Base-by-base conservation (phyloP, 164 flowering plant genomes). In the Houttuynia cordata region DNA sequence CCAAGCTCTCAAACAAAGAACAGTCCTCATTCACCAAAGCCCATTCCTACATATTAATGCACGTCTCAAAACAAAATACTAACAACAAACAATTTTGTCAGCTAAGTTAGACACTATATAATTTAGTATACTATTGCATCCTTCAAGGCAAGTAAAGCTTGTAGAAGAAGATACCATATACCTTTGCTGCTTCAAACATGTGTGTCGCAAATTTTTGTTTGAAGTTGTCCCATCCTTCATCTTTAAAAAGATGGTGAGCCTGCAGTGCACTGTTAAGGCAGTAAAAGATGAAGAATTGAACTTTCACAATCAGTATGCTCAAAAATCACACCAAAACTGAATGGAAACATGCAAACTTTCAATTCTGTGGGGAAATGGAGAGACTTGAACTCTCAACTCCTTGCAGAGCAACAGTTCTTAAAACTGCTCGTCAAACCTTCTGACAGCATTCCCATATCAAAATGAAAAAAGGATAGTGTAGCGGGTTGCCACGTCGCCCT, bases 371-470 rank as follows among this genome's bases (percentile, higher is more conserved):
- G 98, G 98, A 85, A 83, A 90, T 93, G 98, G 98, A 93, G 98
- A 93, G 98, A 88, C 68, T 93, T 80, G 98, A 93, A 93, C 98
- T 93, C 98, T 88, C 98, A 93, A 92, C 98, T 89, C 90, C 73
- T 61, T 56, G 49, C 60, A 80, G 98, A 89, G 98, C 98, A 78
- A 90, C 97, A 81, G 96, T 83, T 61, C 47, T 56, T 18, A n/a
- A 66, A 81, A 90, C 97, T 73, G 91, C 75, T 84, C 82, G 98
- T 90, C 98, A 84, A 85, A 79, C 96, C 98, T 63, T 80, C 76
- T 93, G 98, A 93, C 98, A 93, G 80, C 98, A 93, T 85, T 82
- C 85, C 97, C 98, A 76, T 24, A 63, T 39, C 67, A 60, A 57
- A 67, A 61, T 8, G 49, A 64, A 69, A 62, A 73, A 68, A 80